Conservation (phyloP, 495 filamentous ascomycete species). For the Physcia stellaris region DNA sequence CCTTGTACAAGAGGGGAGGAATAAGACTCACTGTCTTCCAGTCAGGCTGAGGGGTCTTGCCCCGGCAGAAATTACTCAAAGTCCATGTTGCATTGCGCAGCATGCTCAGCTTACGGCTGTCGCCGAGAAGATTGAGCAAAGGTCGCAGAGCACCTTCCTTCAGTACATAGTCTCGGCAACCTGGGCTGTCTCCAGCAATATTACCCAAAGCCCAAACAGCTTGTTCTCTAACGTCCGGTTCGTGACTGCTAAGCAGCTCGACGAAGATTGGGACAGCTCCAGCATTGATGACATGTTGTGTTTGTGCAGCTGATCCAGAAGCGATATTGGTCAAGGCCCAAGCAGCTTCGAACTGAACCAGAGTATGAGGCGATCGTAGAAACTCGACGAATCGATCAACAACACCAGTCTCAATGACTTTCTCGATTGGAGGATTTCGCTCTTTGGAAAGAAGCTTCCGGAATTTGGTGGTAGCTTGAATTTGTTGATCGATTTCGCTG, state of each 20-base stretch:
- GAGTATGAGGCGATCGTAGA: slow-evolving; percentile 91
- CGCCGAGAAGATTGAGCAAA: slow-evolving; percentile 75
- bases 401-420: slow-evolving; percentile 97
- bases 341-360: slow-evolving; percentile 98
- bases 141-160: slow-evolving; percentile 80
- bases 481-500: slow-evolving; percentile 94
- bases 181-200: slow-evolving; percentile 96
- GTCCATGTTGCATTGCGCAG: slow-evolving; percentile 98
- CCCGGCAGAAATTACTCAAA: slow-evolving; percentile 98
- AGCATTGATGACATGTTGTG: slow-evolving; percentile 96
- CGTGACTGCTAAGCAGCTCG: slow-evolving; percentile 84
- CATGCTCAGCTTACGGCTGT: slow-evolving; percentile 99
- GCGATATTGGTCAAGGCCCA: slow-evolving; percentile 99
- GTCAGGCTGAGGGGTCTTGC: slow-evolving; percentile 97
- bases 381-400: slow-evolving; percentile 97
- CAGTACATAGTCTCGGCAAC: slow-evolving; percentile 92
- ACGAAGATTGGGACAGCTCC: slow-evolving; percentile 98
- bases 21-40: slow-evolving; percentile 90
- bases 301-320: slow-evolving; percentile 91
- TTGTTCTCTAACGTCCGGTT: slow-evolving; percentile 97
- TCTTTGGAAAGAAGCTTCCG: slow-evolving; percentile 96
- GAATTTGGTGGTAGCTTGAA: slow-evolving; percentile 98
- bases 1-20: slow-evolving; percentile 1
- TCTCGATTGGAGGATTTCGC: slow-evolving; percentile 97
- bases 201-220: slow-evolving; percentile 98